Base-by-base conservation (phyloP, 2,329 filamentous ascomycete genomes). In the Claviceps paspali region DNA sequence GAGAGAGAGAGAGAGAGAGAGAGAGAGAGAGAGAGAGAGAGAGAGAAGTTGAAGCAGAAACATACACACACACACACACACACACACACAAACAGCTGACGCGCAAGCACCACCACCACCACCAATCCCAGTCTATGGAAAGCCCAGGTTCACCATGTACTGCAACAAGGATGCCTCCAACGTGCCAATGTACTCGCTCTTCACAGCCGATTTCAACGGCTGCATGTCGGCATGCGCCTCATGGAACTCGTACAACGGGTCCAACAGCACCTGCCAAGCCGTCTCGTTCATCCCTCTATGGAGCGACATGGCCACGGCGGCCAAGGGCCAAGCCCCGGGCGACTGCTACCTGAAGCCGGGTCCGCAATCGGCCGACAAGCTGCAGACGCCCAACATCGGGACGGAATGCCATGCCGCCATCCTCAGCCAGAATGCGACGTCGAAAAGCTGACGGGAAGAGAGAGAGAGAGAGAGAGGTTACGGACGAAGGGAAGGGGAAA, bases 161-260 rank as follows among this genome's bases (percentile, higher is more conserved):
- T 67, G 64, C 55, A 62, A 65, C 42, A 52, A 47, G 21, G 59
- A 68, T 42, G 52, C 63, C 4, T 49, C 55, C 3, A 55, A 56
- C 32, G 14, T 41, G 1, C 57, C 60, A 1, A 39, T 67, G 3
- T 49, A 57, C 38, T 58, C 58, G 0, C 48, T 68, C 6, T 67
- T 67, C 45, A 54, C 59, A 5, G 51, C 55, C 35, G 54, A 58
- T 44, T 63, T 67, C 33, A 49, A 57, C 47, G 55, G 56, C 21
- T 68, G 64, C 50, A 65, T 68, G 47, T 63, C 67, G 43, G 62
- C 63, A 8, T 68, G 64, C 49, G 60, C 61, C 7, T 53, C 54
- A 4, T 68, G 46, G 46, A 48, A 48, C 28, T 29, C 26, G 15
- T 41, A 43, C 39, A 43, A 41, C 18, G 26, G 19, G 2, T 40